A percentile compares a stretch with the other conserved stretches of the same genome.
phyloP scores from a whole-genome alignment of 129 eudicot genomes.

The Artemisia argyi region DNA sequence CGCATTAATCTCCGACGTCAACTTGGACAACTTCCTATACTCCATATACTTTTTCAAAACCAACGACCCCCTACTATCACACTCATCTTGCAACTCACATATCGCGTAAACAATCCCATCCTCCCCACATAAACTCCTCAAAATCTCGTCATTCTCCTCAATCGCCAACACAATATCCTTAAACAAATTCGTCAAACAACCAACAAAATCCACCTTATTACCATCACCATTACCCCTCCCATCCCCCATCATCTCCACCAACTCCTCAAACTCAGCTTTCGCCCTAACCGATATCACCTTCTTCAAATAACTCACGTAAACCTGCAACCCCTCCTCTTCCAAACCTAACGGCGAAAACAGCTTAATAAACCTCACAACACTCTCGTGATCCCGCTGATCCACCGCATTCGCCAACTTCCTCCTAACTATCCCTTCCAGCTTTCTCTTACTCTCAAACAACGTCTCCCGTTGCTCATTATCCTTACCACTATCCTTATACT shows the following conservation, averaged over 20 bases:
- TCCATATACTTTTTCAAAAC: constrained; percentile 85
- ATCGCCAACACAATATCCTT: constrained; percentile 80
- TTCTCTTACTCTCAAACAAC: constrained; percentile 61
- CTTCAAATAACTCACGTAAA: constrained; percentile 62
- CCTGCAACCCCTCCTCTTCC: constrained; percentile 91
- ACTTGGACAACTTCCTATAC: constrained; percentile 54
- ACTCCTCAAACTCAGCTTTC: constrained; percentile 63
- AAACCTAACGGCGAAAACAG: constrained; percentile 62
- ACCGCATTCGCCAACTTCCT: constrained; percentile 46
- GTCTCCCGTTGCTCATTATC: constrained; percentile 53
- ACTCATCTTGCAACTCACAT: constrained; percentile 88
- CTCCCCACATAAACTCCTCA: constrained; percentile 79
- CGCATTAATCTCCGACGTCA: constrained; percentile 77
- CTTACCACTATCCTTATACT: constrained; percentile 50
- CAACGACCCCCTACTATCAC: constrained; percentile 75
- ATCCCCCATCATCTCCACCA: constrained; percentile 62
- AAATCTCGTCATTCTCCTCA: constrained; percentile 70
- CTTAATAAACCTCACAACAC: constrained; percentile 58
- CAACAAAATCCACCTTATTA: constrained; percentile 54
- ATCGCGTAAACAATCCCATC: constrained; percentile 89
- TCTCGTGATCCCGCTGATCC: constrained; percentile 59
- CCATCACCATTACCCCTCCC: not conserved
- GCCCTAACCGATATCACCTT: constrained; percentile 73
- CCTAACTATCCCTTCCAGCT: constrained; percentile 51
- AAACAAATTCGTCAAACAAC: constrained; percentile 79